phyloP scores from a whole-genome alignment of 345 rosid genomes.

The Hirschfeldia incana region DNA sequence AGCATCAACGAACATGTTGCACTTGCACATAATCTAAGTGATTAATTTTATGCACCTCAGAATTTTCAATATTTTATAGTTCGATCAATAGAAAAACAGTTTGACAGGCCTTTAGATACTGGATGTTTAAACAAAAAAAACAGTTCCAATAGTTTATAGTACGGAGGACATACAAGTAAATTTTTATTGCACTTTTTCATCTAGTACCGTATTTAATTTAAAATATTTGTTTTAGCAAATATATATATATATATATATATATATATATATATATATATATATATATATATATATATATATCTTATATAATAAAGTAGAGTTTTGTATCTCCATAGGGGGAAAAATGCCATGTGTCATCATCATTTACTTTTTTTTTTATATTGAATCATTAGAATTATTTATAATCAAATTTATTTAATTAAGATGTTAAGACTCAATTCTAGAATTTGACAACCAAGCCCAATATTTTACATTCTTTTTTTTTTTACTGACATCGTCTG shows the following conservation, averaged over 20 bases:
- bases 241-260: background rate
- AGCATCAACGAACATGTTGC: constrained; percentile 35
- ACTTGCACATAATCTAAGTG: constrained; percentile 3
- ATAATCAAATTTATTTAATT: too few species aligned
- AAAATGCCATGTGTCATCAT: too few species aligned
- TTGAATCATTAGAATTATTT: too few species aligned
- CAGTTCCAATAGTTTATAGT: background rate
- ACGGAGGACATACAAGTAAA: background rate
- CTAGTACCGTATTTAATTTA: background rate
- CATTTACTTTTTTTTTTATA: too few species aligned
- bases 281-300: too few species aligned
- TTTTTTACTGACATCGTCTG: too few species aligned
- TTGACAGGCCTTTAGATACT: constrained; percentile 10
- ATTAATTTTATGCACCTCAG: constrained; percentile 15
- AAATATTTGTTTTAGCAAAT: background rate
- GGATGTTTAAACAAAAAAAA: background rate
- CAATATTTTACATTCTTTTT: too few species aligned
- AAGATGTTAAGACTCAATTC: too few species aligned
- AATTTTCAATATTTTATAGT: constrained; percentile 14
- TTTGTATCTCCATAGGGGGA: too few species aligned
- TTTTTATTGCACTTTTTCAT: background rate
- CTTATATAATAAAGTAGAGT: too few species aligned
- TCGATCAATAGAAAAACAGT: background rate
- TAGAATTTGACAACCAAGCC: too few species aligned
- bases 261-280: too few species aligned